phyloP scores from a whole-genome alignment of 805 yeast genomes.

The Priceomyces melissophilus region DNA sequence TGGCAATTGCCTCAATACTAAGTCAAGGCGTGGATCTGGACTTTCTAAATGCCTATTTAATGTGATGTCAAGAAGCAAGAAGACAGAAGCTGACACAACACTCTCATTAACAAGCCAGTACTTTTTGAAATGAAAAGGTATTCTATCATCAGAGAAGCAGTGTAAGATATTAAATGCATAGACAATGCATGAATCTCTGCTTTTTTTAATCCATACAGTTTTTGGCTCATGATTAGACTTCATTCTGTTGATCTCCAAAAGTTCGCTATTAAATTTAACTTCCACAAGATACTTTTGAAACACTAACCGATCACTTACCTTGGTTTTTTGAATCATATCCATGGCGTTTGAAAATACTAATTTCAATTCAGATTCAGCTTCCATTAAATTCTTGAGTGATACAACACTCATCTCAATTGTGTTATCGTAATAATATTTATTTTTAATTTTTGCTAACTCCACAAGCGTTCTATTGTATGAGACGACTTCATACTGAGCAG shows the following conservation, averaged over 20 bases:
- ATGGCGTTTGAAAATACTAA: not conserved
- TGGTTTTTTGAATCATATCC: not conserved
- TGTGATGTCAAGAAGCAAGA: not conserved
- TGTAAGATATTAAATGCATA: not conserved
- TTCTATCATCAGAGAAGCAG: not conserved
- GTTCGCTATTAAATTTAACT: not conserved
- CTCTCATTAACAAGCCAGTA: not conserved
- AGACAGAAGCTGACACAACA: not conserved
- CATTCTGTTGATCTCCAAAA: not conserved
- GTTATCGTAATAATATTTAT: constrained; percentile 17
- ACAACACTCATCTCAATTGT: not conserved
- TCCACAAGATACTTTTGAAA: not conserved
- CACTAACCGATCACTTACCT: not conserved
- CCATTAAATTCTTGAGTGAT: not conserved
- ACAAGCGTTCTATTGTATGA: constrained; percentile 12
- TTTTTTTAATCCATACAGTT: not conserved
- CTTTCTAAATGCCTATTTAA: not conserved
- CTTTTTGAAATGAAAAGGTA: not conserved
- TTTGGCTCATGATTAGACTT: not conserved
- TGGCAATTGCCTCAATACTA: not conserved
- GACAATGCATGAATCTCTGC: not conserved
- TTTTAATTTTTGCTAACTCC: constrained; percentile 20
- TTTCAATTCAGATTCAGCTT: not conserved
- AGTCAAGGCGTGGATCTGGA: not conserved
- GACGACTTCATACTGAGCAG: constrained; percentile 19